Base-by-base conservation (phyloP, 257 asterid species). In the Solanum pinnatisectum region DNA sequence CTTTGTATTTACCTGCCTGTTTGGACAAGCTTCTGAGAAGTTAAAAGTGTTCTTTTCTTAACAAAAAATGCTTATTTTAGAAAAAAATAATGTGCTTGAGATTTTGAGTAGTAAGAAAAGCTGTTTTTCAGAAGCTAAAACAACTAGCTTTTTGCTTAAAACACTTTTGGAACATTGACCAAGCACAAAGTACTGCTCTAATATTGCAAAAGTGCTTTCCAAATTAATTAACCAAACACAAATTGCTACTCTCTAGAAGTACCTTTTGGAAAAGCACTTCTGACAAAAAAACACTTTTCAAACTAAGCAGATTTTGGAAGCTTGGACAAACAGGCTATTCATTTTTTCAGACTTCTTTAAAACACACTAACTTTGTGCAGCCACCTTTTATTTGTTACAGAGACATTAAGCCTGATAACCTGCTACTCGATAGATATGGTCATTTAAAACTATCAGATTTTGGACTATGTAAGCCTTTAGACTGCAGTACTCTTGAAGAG, bases 381-480 rank as follows among this genome's bases (percentile, higher is more conserved):
- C 76, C 36, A 87, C 82, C 20, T 87, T 79, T 78, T 70, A 25
- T 88, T 87, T 89, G 83, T 70, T 83, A 68, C 91, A 90, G 94
- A 85, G 94, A 92, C 78, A 92, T 92, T 86, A 92, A 92, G 86
- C 94, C 94, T 33, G 93, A 92, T 89, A 92, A 92, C 91, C 89
- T 92, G 72, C 88, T 92, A 32, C 94, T 92, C 16, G 94, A 91
- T 89, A 92, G 88, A 91, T 85, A 90, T 83, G 94, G 94, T 83
- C 94, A 92, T 89, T 87, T 92, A 59, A 91, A 90, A 90, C 83
- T 91, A 27, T 92, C 94, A 35, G 94, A 92, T 89, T 92, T 92
- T 87, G 94, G 94, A 78, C 87, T 92, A 16, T 92, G 94, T 90
- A 92, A 92, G 89, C 94, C 94, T 27, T 89, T 92, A 88, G 94